Evolutionary conservation across 176 grass and related monocot genomes (phyloP).

Genomic region (Phragmites australis): DNA sequence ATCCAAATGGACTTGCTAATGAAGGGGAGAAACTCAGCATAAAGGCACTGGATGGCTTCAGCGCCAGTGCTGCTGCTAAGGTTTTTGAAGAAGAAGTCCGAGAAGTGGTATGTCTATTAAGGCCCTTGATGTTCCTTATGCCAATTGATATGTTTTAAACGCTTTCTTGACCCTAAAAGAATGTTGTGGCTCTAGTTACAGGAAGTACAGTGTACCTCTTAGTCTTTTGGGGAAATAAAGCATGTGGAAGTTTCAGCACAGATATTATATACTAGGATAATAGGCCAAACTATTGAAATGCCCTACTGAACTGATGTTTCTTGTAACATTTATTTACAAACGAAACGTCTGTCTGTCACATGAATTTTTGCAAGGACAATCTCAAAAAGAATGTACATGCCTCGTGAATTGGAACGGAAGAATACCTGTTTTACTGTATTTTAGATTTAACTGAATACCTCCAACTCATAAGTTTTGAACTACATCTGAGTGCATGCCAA

Average conservation of each 20-base stretch:
- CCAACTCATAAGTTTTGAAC: too few species aligned
- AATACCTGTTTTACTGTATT: too few species aligned
- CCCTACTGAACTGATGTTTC: conserved; percentile 13
- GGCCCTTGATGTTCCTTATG: not conserved
- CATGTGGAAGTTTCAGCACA: not conserved
- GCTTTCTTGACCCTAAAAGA: not conserved
- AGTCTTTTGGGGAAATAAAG: not conserved
- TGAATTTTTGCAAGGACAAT: not conserved
- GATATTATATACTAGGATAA: not conserved
- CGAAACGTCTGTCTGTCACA: not conserved
- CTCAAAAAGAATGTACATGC: not conserved
- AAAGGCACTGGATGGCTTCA: conserved; percentile 70
- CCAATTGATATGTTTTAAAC: conserved; percentile 25
- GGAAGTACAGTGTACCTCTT: not conserved
- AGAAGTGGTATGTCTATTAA: conserved; percentile 69
- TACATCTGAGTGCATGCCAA: too few species aligned
- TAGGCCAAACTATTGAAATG: conserved; percentile 12
- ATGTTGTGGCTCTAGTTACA: conserved; percentile 4
- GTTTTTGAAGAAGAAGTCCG: conserved; percentile 91
- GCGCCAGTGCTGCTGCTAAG: conserved; percentile 64
- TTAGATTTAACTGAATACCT: too few species aligned
- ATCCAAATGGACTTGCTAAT: conserved; percentile 49
- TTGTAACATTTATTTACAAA: not conserved
- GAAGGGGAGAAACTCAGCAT: conserved; percentile 48
- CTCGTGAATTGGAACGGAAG: too few species aligned